Evolutionary conservation across 345 rosid species (phyloP), one percentile per base, ranked within the genome.

Genomic region (Salix caprea): DNA sequence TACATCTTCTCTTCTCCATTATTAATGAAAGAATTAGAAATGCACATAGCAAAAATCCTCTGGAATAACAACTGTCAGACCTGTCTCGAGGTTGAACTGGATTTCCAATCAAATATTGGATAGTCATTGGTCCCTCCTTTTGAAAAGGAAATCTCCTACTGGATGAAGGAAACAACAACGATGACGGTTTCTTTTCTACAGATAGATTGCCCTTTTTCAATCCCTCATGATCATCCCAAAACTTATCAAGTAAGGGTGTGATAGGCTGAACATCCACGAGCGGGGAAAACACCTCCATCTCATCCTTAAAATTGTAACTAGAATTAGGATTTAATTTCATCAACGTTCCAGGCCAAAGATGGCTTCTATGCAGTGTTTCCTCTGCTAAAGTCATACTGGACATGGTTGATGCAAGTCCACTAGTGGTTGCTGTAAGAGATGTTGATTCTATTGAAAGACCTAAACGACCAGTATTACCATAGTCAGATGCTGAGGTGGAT

Each of bases 281-380:
- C 65, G 99, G 99, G 69, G 99, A 96, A 84, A 96, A 96, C 7
- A 94, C 91, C 70, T 87, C 93, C 99, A 96, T 96, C 66, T 91
- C 97, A 84, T 96, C 98, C 84, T 87, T 92, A 54, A 90, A 89
- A 83, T 87, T 91, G 80, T 86, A 86, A 30, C 81, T 84, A 32
- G 90, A 77, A 79, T 90, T 92, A 58, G 97, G 91, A 56, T 92
- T 89, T 73, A 92, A 85, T 83, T 98, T 88, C 1, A 92, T 65
- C 82, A 88, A 85, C 81, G 89, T 71, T 79, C 94, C 88, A 6
- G 90, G 90, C 90, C 94, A 76, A 28, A 93, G 80, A 85, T 84
- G 86, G 81, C 64, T 82, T 74, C 90, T 88, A 36, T 79, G 87
- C 44, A 94, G 99, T 64, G 94, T 90, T 86, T 91, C 94, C 71